A percentile compares a stretch with the other conserved stretches of the same genome.
Conservation (phyloP, 305 asterid species). For the Rubia peregrina region DNA sequence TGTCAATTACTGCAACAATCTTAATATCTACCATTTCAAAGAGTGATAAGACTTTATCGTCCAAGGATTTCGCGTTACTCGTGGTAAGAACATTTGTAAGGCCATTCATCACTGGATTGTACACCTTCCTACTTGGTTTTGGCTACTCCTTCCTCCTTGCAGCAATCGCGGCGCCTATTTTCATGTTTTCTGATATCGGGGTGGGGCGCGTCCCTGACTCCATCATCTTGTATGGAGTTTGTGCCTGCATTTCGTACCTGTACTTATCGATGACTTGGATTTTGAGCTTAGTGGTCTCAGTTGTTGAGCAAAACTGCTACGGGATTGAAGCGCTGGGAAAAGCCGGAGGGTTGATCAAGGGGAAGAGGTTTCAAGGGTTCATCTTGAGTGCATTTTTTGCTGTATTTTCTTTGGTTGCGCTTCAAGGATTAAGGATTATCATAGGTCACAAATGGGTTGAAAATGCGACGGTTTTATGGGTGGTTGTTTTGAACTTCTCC, state of each 20-base stretch:
- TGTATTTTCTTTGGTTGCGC: slow-evolving; percentile 12
- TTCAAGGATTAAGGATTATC: slow-evolving; percentile 12
- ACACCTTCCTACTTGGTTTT: background rate
- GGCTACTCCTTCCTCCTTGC: slow-evolving; percentile 5
- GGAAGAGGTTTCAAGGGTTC: slow-evolving; percentile 27
- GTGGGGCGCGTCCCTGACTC: background rate
- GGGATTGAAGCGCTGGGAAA: slow-evolving; percentile 18
- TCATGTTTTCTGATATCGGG: background rate
- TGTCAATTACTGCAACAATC: background rate
- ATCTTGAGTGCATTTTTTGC: slow-evolving; percentile 21
- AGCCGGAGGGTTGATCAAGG: slow-evolving; percentile 4
- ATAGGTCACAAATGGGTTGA: slow-evolving; percentile 6
- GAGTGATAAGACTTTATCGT: background rate
- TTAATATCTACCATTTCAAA: slow-evolving; percentile 2
- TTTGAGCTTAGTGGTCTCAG: slow-evolving; percentile 15
- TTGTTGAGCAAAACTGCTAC: slow-evolving; percentile 10
- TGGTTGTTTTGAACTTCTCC: slow-evolving; percentile 17
- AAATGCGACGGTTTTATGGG: slow-evolving; percentile 6
- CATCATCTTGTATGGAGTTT: background rate
- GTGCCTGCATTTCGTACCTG: slow-evolving; percentile 4
- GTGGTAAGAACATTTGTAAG: background rate
- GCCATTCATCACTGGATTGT: slow-evolving; percentile 14
- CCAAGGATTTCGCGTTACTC: background rate
- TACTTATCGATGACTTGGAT: slow-evolving; percentile 7
- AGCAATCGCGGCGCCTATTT: background rate